Percentiles rank a stretch among this genome's conserved stretches.
phyloP scores from a whole-genome alignment of 495 filamentous ascomycete species.

The Bacidia rubella region DNA sequence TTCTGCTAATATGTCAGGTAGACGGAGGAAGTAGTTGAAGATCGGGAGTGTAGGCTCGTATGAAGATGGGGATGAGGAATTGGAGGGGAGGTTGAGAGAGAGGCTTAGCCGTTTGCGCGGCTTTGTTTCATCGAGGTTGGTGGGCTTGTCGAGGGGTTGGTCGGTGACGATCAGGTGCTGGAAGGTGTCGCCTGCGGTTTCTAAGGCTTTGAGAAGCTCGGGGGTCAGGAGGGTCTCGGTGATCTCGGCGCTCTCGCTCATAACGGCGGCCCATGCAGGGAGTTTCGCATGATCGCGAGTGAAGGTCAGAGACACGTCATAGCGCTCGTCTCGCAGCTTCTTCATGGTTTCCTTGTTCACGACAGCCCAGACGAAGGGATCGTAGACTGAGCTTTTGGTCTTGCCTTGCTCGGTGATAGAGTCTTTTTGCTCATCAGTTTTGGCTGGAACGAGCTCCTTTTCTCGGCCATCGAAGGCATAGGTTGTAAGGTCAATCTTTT shows the following conservation, averaged over 20 bases:
- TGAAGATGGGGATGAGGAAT: conserved; percentile 39
- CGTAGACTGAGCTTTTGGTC: conserved; percentile 57
- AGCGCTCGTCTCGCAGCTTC: conserved; percentile 76
- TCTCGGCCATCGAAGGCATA: conserved; percentile 92
- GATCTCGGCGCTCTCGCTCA: conserved; percentile 92
- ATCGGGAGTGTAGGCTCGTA: conserved; percentile 59
- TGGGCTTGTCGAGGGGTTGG: conserved; percentile 80
- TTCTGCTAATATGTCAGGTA: conserved; percentile 66
- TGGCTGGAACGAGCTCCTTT: conserved; percentile 53
- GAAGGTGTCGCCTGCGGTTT: conserved; percentile 65
- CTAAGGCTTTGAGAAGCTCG: conserved; percentile 69
- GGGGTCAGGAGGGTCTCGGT: conserved; percentile 76
- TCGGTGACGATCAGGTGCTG: conserved; percentile 85
- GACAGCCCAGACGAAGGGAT: conserved; percentile 87
- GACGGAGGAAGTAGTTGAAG: conserved; percentile 69
- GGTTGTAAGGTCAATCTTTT: conserved; percentile 56
- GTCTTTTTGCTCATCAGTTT: conserved; percentile 29
- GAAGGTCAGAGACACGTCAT: conserved; percentile 81
- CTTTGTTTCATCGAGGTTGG: conserved; percentile 68
- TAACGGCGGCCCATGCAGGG: conserved; percentile 83
- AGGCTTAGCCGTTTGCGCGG: conserved; percentile 81
- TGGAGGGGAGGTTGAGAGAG: conserved; percentile 54
- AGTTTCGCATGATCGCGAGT: conserved; percentile 86
- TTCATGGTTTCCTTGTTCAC: conserved; percentile 94
- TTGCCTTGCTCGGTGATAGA: conserved; percentile 38